Evolutionary conservation across 2,329 filamentous ascomycete species (phyloP), one percentile per base, ranked within the genome.

Genomic region (Exophiala sideris): DNA sequence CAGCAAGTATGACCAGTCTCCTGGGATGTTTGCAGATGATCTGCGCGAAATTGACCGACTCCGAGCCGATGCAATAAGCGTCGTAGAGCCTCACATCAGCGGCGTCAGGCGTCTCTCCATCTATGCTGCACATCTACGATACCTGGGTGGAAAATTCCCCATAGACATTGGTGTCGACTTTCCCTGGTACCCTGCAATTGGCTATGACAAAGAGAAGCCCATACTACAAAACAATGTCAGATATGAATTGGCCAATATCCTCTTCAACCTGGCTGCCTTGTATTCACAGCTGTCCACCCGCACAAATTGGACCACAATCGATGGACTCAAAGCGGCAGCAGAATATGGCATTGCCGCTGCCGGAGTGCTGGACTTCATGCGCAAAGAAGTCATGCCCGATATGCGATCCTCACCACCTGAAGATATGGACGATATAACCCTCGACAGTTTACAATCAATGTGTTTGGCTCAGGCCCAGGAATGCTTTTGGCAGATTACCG

Each of bases 401-500:
- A 77, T 97, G 65, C 86, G 91, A 54, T 81, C 88, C 1, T 83
- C 87, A 11, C 89, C 91, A 0, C 91, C 94, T 1, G 94, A 97
- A 68, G 94, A 99, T 68, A 95, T 99, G 91, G 94, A 99, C 65
- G 80, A 84, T 47, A 82, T 88, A 66, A 96, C 91, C 0, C 77
- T 99, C 45, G 88, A 92, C 64, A 89, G 89, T 48, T 74, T 97
- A 42, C 83, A 88, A 63, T 83, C 92, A 68, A 79, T 99, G 29
- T 84, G 95, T 69, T 79, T 99, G 8, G 92, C 91, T 1, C 91
- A 99, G 69, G 91, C 88, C 24, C 94, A 99, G 68, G 94, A 99
- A 73, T 97, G 91, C 68, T 97, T 94, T 71, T 99, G 94, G 94
- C 88, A 94, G 64, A 97, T 96, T 69, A 92, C 94, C 1, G 91